Conservation (phyloP, 805 yeast species). For the Brettanomyces sp. region DNA sequence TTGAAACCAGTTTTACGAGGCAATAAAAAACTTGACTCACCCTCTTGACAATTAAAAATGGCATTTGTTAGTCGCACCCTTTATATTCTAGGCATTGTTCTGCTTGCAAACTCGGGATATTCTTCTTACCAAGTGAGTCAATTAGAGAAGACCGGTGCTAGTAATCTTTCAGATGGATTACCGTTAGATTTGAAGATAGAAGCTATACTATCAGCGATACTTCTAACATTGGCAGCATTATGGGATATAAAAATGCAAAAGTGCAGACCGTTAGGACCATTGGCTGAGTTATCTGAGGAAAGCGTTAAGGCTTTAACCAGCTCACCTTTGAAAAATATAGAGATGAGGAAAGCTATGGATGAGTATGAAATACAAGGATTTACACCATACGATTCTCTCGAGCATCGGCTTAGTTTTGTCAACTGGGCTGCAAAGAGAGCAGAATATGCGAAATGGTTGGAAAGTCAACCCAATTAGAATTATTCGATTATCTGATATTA, state of each 20-base stretch:
- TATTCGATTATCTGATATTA: too few species aligned
- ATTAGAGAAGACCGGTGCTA: slow-evolving; percentile 18
- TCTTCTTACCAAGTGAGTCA: slow-evolving; percentile 46
- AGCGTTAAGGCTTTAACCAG: slow-evolving; percentile 15
- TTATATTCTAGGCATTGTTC: slow-evolving; percentile 7
- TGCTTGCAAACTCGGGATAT: slow-evolving; percentile 40
- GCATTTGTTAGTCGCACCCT: slow-evolving; percentile 1
- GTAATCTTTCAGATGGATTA: slow-evolving; percentile 11
- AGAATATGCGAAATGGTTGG: slow-evolving; percentile 31
- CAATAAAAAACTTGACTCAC: too few species aligned
- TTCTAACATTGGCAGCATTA: slow-evolving; percentile 33
- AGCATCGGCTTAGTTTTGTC: slow-evolving; percentile 42
- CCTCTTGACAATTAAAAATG: background rate
- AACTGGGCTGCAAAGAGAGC: slow-evolving; percentile 37
- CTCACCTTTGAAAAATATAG: slow-evolving; percentile 34
- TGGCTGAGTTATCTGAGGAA: slow-evolving; percentile 23
- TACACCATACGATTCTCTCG: slow-evolving; percentile 33
- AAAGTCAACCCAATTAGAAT: background rate
- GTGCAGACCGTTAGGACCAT: slow-evolving; percentile 7
- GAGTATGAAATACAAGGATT: slow-evolving; percentile 39
- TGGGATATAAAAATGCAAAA: slow-evolving; percentile 19
- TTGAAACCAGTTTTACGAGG: too few species aligned
- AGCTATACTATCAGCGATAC: slow-evolving; percentile 35
- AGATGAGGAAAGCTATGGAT: slow-evolving; percentile 37
- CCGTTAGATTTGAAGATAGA: slow-evolving; percentile 45